phyloP scores from a whole-genome alignment of 208 protist species.

The Wallacemonas sp. region DNA sequence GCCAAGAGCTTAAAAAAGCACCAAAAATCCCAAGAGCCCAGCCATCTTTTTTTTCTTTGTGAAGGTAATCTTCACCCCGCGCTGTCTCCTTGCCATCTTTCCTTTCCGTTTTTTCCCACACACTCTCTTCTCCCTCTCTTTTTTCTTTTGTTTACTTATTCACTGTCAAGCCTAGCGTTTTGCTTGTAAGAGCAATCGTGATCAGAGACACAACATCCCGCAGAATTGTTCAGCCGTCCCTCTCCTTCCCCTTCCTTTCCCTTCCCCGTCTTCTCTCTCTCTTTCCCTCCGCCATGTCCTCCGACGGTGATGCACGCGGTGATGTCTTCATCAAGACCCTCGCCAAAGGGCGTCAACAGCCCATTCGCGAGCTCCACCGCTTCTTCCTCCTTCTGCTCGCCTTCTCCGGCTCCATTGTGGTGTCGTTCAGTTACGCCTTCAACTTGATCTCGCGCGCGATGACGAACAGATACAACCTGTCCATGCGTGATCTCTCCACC shows the following conservation, averaged over 20 bases:
- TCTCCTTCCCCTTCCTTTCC: slow-evolving; percentile 8
- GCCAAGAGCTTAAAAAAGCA: background rate
- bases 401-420: slow-evolving; percentile 39
- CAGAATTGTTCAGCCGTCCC: slow-evolving; percentile 6
- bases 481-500: slow-evolving; percentile 50
- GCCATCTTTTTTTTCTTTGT: slow-evolving; percentile 22
- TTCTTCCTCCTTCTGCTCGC: slow-evolving; percentile 44
- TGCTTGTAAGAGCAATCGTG: no score
- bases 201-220: background rate
- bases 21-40: background rate
- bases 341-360: slow-evolving; percentile 18
- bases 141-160: no score
- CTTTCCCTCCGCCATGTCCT: slow-evolving; percentile 5
- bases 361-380: slow-evolving; percentile 28
- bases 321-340: slow-evolving; percentile 30
- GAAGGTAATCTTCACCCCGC: slow-evolving; percentile 3
- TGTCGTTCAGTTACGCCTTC: slow-evolving; percentile 54
- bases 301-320: slow-evolving; percentile 12
- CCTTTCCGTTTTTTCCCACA: no score
- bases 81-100: no score
- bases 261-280: slow-evolving; percentile 12
- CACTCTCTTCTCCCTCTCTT: slow-evolving; percentile 1
- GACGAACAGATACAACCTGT: slow-evolving; percentile 48
- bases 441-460: slow-evolving; percentile 46
- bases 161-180: no score